These are phyloP conservation scores for Zalaria obscura DNA, from an alignment of 2,329 filamentous ascomycete genomes.

Conservation along the genomic window DNA sequence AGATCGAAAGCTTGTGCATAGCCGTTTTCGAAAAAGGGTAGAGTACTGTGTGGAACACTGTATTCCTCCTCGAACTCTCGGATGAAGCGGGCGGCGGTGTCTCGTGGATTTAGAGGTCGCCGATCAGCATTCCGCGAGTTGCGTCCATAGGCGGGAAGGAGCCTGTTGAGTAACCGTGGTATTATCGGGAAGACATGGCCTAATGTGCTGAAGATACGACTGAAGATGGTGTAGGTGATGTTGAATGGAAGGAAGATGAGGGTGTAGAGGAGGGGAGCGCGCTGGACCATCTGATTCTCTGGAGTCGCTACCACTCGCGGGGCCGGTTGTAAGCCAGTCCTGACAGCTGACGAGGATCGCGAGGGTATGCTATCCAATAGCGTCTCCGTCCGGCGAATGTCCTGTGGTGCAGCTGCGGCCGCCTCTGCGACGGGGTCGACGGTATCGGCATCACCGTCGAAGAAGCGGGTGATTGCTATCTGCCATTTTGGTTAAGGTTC, in stretches of 20 bases:
- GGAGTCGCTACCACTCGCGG: slow-evolving; percentile 73
- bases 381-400: slow-evolving; percentile 56
- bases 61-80: slow-evolving; percentile 94
- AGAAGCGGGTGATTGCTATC: slow-evolving; percentile 96
- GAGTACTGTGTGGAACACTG: slow-evolving; percentile 41
- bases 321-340: slow-evolving; percentile 48
- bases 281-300: slow-evolving; percentile 48
- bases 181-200: slow-evolving; percentile 70
- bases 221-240: slow-evolving; percentile 58
- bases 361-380: slow-evolving; percentile 40
- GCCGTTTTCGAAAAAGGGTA: slow-evolving; percentile 76
- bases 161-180: slow-evolving; percentile 43
- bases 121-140: slow-evolving; percentile 48
- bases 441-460: slow-evolving; percentile 86
- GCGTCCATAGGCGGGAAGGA: slow-evolving; percentile 41
- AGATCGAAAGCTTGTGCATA: slow-evolving; percentile 84
- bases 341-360: background rate
- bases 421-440: slow-evolving; percentile 70
- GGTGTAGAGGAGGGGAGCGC: slow-evolving; percentile 61
- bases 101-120: slow-evolving; percentile 65
- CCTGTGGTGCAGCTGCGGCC: slow-evolving; percentile 44
- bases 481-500: slow-evolving; percentile 23
- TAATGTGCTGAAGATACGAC: slow-evolving; percentile 56
- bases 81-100: slow-evolving; percentile 78
- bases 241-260: slow-evolving; percentile 72